phyloP scores from a whole-genome alignment of 306 rosid genomes.

The Trichosanthes truncata region DNA sequence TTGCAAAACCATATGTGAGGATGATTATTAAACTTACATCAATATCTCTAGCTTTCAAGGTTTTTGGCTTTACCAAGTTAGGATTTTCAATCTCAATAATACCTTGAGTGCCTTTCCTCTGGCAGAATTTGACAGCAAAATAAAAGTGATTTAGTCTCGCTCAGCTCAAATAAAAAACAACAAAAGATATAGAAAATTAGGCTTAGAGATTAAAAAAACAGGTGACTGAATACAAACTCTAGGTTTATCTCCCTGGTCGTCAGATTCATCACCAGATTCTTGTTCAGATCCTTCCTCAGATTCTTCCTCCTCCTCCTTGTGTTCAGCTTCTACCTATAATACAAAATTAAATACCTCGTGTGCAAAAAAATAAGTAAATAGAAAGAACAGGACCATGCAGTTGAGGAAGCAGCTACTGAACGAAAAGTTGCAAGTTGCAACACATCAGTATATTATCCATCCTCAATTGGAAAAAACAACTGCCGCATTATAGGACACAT shows the following conservation, averaged over 20 bases:
- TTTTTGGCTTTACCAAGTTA: constrained; percentile 70
- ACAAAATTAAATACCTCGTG: constrained; percentile 17
- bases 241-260: constrained; percentile 13
- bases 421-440: background rate
- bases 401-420: background rate
- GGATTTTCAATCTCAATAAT: constrained; percentile 89
- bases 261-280: constrained; percentile 50
- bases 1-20: constrained; percentile 2
- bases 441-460: background rate
- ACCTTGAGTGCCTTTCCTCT: constrained; percentile 82
- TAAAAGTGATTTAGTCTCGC: constrained; percentile 1
- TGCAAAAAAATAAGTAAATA: constrained; percentile 6
- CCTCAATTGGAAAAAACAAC: background rate
- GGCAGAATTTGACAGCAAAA: constrained; percentile 19
- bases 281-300: constrained; percentile 45
- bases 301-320: constrained; percentile 36
- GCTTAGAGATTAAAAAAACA: background rate
- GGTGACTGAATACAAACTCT: constrained; percentile 25
- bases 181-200: background rate
- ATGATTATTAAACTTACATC: constrained; percentile 49
- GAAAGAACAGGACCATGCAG: background rate
- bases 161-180: background rate
- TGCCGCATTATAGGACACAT: background rate
- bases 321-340: constrained; percentile 55
- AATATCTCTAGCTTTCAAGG: constrained; percentile 53